These are phyloP conservation scores for Suillus occidentalis DNA, from an alignment of 768 basidiomycete species.

Conservation along the genomic window DNA sequence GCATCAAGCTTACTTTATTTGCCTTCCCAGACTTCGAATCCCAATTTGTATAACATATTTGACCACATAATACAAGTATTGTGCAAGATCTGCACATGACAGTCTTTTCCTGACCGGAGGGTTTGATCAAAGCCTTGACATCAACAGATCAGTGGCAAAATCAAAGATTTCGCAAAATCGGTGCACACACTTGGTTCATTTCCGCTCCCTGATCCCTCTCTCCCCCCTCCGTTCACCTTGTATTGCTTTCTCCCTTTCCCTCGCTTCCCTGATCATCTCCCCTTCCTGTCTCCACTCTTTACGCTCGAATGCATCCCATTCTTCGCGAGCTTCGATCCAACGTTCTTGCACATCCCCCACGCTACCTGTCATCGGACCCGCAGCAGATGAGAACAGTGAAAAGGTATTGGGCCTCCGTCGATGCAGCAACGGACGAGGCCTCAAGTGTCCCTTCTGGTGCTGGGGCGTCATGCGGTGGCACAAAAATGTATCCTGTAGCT, in stretches of 20 bases:
- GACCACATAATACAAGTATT: neutral
- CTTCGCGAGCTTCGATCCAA: slow-evolving; percentile 85
- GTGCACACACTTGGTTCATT: slow-evolving; percentile 10
- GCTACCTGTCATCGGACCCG: slow-evolving; percentile 50
- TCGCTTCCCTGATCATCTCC: slow-evolving; percentile 36
- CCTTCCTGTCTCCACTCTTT: slow-evolving; percentile 77
- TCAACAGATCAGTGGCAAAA: neutral
- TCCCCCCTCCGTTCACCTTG: slow-evolving; percentile 6
- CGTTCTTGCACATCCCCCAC: slow-evolving; percentile 86
- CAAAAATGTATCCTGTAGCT: slow-evolving; percentile 88
- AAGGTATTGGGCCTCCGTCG: slow-evolving; percentile 61
- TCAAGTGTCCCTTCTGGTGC: slow-evolving; percentile 34
- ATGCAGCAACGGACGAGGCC: slow-evolving; percentile 32
- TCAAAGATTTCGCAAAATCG: neutral
- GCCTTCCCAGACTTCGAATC: neutral
- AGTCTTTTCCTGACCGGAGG: neutral
- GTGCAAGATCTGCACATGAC: neutral
- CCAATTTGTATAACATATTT: neutral
- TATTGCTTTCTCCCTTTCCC: slow-evolving; percentile 17
- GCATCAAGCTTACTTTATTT: neutral
- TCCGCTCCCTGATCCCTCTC: slow-evolving; percentile 30
- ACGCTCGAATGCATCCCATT: slow-evolving; percentile 81
- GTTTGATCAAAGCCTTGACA: neutral
- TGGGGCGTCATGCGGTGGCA: slow-evolving; percentile 49
- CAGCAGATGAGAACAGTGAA: slow-evolving; percentile 66